These are phyloP conservation scores for Bremia lactucae DNA, from an alignment of 352 stramenopile species.

Conservation along the genomic window DNA sequence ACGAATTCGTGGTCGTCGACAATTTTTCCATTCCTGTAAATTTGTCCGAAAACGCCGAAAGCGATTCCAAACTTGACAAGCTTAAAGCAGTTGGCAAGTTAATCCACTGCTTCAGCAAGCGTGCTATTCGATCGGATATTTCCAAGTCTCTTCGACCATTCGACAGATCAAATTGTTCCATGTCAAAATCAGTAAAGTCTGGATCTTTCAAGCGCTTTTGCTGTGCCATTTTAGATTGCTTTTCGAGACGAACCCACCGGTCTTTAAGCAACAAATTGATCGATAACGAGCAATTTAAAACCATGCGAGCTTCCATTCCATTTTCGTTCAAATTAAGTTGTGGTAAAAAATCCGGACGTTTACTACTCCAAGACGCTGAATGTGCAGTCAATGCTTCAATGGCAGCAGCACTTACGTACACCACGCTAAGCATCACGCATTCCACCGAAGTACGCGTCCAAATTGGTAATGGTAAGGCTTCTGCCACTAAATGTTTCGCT, in stretches of 20 bases:
- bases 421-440: constrained; percentile 54
- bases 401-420: constrained; percentile 58
- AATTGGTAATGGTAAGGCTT: constrained; percentile 42
- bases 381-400: constrained; percentile 21
- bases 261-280: constrained; percentile 52
- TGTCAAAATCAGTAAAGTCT: constrained; percentile 30
- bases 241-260: constrained; percentile 49
- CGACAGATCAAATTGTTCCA: constrained; percentile 46
- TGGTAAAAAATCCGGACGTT: constrained; percentile 38
- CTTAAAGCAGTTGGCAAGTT: constrained; percentile 15
- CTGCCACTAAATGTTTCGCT: constrained; percentile 50
- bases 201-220: constrained; percentile 14
- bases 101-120: constrained; percentile 51
- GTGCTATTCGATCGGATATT: constrained; percentile 40
- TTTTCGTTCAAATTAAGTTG: constrained; percentile 31
- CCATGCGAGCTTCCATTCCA: constrained; percentile 29
- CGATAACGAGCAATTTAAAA: constrained; percentile 46
- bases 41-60: constrained; percentile 3
- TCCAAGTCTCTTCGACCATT: constrained; percentile 38
- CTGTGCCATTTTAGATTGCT: constrained; percentile 24
- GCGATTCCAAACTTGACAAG: constrained; percentile 3
- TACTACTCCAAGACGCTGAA: not conserved
- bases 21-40: constrained; percentile 18
- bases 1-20: too few relatives aligned
- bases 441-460: constrained; percentile 53